Evolutionary conservation across 805 yeast genomes (phyloP).

Genomic region (Wickerhamomyces chambardii): DNA sequence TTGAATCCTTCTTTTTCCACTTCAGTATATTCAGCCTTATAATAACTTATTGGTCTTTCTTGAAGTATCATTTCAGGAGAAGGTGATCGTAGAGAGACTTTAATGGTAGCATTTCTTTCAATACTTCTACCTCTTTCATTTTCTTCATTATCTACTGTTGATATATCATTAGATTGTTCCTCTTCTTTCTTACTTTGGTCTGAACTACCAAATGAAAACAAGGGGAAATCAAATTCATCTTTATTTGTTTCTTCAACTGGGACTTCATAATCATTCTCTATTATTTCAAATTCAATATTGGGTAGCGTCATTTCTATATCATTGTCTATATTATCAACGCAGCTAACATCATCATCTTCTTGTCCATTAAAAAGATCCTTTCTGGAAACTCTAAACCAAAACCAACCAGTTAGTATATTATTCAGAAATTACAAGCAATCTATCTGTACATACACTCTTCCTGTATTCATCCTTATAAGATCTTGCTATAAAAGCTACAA

Average conservation of each 20-base stretch:
- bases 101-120: slow-evolving; percentile 8
- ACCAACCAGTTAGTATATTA: not conserved
- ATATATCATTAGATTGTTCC: no score
- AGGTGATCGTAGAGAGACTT: slow-evolving; percentile 9
- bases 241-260: slow-evolving; percentile 1
- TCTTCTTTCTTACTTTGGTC: not conserved
- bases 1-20: slow-evolving; percentile 3
- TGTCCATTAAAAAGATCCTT: slow-evolving; percentile 11
- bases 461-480: not conserved
- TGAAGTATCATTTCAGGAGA: slow-evolving; percentile 13
- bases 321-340: not conserved
- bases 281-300: slow-evolving; percentile 16
- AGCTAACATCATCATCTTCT: slow-evolving; percentile 4
- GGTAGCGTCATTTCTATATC: slow-evolving; percentile 13
- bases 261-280: slow-evolving; percentile 4
- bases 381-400: slow-evolving; percentile 12
- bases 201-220: slow-evolving; percentile 15
- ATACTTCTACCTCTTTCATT: slow-evolving; percentile 5
- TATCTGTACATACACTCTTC: not conserved
- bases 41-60: slow-evolving; percentile 15
- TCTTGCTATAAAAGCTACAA: no score
- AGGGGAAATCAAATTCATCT: slow-evolving; percentile 18
- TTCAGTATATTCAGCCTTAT: slow-evolving; percentile 8
- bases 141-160: not conserved
- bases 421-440: no score